Evolutionary conservation across 106 monocot species (phyloP), one percentile per base, ranked within the genome.

Genomic region (Alisma plantagoaquatica): DNA sequence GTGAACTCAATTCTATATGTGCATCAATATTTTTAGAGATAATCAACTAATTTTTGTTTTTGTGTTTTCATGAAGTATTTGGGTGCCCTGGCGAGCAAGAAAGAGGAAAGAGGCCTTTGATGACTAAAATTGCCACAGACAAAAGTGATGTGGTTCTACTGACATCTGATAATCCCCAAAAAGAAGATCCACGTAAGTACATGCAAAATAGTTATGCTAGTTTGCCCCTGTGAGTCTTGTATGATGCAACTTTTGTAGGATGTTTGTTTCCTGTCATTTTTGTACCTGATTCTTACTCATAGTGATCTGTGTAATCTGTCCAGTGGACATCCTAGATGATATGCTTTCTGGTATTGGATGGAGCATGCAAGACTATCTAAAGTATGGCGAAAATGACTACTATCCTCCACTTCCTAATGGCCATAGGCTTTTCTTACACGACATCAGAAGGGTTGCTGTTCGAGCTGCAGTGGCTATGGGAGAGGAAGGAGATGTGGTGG

Each of bases 281-380:
- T 38, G 35, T 38, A 7, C 35, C 14, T 38, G 35, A 14, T 14
- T 38, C 6, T 38, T 38, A 38, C 14, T 7, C 35, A 7, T 38
- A 38, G 35, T 38, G 14, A 38, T 38, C 35, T 62, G 4, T 46
- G 23, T 6, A 20, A 19, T 47, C 28, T 43, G 21, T 33, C 41
- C 73, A 96, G 94, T 96, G 75, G 88, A 88, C 60, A 96, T 96
- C 49, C 68, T 96, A 68, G 94, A 96, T 81, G 94, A 96, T 67
- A 96, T 96, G 94, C 66, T 96, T 65, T 52, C 70, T 38, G 94
- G 94, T 43, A 68, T 96, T 66, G 94, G 94, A 59, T 88, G 72
- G 84, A 84, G 73, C 28, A 88, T 96, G 94, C 78, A 88, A 78
- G 94, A 96, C 54, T 96, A 96, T 51, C 53, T 96, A 46, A 84